Base-by-base conservation (phyloP, 2,329 filamentous ascomycete species). In the Cytospora paraplurivora region DNA sequence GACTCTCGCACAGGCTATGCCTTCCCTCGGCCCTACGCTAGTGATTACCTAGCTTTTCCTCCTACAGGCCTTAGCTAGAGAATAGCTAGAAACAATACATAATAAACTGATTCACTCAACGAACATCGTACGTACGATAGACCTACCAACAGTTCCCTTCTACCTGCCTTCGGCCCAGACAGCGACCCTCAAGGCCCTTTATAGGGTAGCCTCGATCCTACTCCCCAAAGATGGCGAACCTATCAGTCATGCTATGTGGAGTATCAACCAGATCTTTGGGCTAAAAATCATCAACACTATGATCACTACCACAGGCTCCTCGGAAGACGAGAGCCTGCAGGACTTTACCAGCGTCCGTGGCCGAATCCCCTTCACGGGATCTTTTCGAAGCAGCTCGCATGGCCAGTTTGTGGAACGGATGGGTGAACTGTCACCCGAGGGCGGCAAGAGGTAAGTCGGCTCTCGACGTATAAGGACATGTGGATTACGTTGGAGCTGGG, bases 281-380 rank as follows among this genome's bases (percentile, higher is more conserved):
- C 6, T 37, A 55, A 55, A 55, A 19, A 7, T 61, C 27, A 61
- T 61, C 51, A 61, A 54, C 21, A 33, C 58, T 4, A 41, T 61
- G 38, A 2, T 61, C 10, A 61, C 51, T 0, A 61, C 50, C 10
- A 54, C 58, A 1, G 58, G 58, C 17, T 35, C 58, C 5, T 17
- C 51, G 3, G 17, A 55, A 51, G 27, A 61, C n/a, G 50, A 34
- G 51, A 32, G 49, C 27, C 47, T 55, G 58, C 15, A 15, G 4
- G 58, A 34, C 15, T 61, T 50, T 7, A 21, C 37, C 27, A 21
- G 58, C 44, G 51, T 61, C 3, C 55, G 50, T 38, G 58, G 58
- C 4, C 51, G 58, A 8, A 27, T 54, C 15, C 58, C 51, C 7
- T 15, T 61, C 8, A 61, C 58, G 11, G 58, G 50, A 4, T 21